These are phyloP conservation scores for Phytopythium sindhum DNA, from an alignment of 352 stramenopile genomes.

Conservation along the genomic window DNA sequence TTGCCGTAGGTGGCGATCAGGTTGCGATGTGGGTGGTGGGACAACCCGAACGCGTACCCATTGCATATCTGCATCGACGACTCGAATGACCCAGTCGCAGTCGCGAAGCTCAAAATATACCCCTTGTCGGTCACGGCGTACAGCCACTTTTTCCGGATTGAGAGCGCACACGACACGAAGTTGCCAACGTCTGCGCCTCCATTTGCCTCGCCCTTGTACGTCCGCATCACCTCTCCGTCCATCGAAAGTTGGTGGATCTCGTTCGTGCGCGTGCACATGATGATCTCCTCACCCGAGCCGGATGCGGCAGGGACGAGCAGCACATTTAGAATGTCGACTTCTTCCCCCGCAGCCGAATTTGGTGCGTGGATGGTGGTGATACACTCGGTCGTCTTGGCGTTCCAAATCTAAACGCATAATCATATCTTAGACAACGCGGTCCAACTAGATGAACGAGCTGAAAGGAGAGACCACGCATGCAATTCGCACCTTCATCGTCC, in stretches of 20 bases:
- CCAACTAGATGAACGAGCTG: not conserved
- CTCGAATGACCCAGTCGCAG: constrained; percentile 57
- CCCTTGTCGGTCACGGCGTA: constrained; percentile 88
- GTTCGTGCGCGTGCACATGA: constrained; percentile 84
- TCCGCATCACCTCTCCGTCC: constrained; percentile 50
- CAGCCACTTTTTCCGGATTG: constrained; percentile 78
- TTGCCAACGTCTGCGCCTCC: constrained; percentile 64
- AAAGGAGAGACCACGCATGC: not conserved
- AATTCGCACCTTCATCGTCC: constrained; percentile 76
- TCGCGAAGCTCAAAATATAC: constrained; percentile 69
- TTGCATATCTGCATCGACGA: constrained; percentile 81
- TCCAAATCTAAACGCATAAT: constrained; percentile 62
- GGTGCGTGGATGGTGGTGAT: constrained; percentile 71
- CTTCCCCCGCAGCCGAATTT: constrained; percentile 35
- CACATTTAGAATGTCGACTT: constrained; percentile 80
- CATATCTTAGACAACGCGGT: not conserved
- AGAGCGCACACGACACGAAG: constrained; percentile 86
- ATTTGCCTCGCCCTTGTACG: constrained; percentile 62
- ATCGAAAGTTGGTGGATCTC: constrained; percentile 82
- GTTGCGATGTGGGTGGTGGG: constrained; percentile 88
- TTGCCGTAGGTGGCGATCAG: constrained; percentile 86
- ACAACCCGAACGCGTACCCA: constrained; percentile 71
- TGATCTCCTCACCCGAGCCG: constrained; percentile 52
- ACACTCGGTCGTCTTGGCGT: constrained; percentile 79
- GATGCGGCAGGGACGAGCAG: constrained; percentile 52